phyloP scores from a whole-genome alignment of 139 green algal genomes.

The Bryopsis sp. region DNA sequence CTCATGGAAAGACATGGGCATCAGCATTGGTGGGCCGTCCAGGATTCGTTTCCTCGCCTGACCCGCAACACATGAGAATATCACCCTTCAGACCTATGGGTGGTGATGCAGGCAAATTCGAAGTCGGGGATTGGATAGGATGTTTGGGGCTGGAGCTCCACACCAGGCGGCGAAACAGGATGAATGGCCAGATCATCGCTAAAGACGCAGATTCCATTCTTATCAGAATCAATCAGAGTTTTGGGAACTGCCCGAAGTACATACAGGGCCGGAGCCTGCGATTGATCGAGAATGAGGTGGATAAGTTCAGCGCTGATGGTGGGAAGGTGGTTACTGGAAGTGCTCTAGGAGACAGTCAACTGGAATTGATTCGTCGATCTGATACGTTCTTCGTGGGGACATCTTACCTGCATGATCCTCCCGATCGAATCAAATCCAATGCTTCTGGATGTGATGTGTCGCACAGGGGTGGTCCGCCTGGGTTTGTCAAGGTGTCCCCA shows the following conservation, averaged over 20 bases:
- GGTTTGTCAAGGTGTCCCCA: constrained; percentile 23
- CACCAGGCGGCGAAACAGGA: constrained; percentile 36
- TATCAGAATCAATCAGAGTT: constrained; percentile 20
- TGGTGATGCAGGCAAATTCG: constrained; percentile 1
- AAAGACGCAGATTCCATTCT: background rate
- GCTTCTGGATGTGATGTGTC: constrained; percentile 20
- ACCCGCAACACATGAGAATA: constrained; percentile 35
- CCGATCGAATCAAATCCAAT: background rate
- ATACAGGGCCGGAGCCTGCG: constrained; percentile 24
- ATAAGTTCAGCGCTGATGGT: background rate
- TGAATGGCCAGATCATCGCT: constrained; percentile 22
- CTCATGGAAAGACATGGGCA: background rate
- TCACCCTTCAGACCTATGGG: background rate
- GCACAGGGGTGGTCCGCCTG: constrained; percentile 25
- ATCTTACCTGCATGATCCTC: background rate
- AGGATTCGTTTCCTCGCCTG: constrained; percentile 17
- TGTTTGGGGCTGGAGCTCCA: constrained; percentile 30
- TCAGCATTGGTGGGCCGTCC: constrained; percentile 12
- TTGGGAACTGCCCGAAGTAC: constrained; percentile 40
- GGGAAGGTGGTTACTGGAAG: background rate
- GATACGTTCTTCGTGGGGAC: constrained; percentile 26
- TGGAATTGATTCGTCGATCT: background rate
- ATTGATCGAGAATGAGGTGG: background rate
- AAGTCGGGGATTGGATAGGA: constrained; percentile 9
- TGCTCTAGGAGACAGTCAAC: background rate